Base-by-base conservation (phyloP, 2,329 filamentous ascomycete genomes). In the Diaporthe caulivora region DNA sequence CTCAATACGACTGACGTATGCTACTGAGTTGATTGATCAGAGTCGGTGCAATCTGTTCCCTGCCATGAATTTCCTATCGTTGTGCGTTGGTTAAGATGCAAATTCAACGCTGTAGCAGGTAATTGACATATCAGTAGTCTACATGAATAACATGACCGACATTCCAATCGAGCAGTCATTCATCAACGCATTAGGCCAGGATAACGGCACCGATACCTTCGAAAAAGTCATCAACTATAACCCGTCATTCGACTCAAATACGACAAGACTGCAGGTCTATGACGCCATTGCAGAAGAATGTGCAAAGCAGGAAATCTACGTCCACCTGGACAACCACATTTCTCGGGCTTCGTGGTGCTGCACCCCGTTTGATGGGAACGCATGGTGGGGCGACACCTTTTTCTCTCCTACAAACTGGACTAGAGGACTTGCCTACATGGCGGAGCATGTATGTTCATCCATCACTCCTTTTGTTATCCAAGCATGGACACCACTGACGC, bases 1-100 rank as follows among this genome's bases (percentile, higher is more conserved):
- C 77, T 87, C 88, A 1, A 87, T 92, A 34, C 89, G 91, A 1
- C 81, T 92, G 54, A 92, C 90, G 0, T 93, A 87, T 71, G 90
- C 91, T 3, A 92, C 89, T 72, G 86, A 92, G 78, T 89, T 92
- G 87, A 83, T 92, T 68, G 90, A 92, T 76, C 84, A 90, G 77
- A 89, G 37, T 40, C 37, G 13, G 37, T 40, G 11, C 37, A 13
- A 13, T 2, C 11, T 10, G 8, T 10, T 13, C 37, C 11, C 37
- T 40, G 13, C 37, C 37, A 8, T 40, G 37, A 40, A 9, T 13
- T 13, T 13, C 6, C 37, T 6, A 13, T 40, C 37, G 13, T 40
- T 40, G 37, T 2, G 37, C 37, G 2, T 40, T 40, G 13, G 6
- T 40, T 40, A 13, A 5, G 9, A 34, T 9, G 34, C 37, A 40